Conservation (phyloP, 495 filamentous ascomycete species). For the Talaromyces adpressus region DNA sequence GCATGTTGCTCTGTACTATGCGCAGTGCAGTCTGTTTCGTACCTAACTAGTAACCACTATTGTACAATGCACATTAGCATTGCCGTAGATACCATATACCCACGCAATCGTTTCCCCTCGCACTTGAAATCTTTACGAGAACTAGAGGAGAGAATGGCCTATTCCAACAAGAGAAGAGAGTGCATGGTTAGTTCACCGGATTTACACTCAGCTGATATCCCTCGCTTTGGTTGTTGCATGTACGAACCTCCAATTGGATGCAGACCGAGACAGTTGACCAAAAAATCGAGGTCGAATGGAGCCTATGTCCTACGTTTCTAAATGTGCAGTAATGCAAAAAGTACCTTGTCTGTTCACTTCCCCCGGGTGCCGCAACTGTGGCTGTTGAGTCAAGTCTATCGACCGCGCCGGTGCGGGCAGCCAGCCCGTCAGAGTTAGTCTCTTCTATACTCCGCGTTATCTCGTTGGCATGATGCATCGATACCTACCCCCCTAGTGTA, state of each 20-base stretch:
- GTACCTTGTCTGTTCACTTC: neutral
- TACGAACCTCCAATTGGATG: neutral
- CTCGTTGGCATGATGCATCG: neutral
- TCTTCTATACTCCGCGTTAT: neutral
- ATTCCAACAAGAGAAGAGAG: neutral
- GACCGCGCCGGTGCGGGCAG: neutral
- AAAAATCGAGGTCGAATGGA: neutral
- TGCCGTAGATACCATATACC: neutral
- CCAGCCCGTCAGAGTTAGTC: neutral
- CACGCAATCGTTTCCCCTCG: neutral
- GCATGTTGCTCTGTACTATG: neutral
- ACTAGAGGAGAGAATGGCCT: neutral
- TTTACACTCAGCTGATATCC: neutral
- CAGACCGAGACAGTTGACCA: neutral
- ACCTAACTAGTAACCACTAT: neutral
- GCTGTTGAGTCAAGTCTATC: neutral
- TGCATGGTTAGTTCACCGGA: neutral
- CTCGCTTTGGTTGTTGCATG: slow-evolving; percentile 1
- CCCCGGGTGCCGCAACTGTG: neutral
- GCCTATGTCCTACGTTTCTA: neutral
- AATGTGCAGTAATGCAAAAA: neutral
- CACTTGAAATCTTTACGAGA: neutral
- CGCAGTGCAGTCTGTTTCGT: neutral
- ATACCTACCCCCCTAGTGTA: neutral
- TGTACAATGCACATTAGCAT: neutral